A percentile compares a stretch with the other conserved stretches of the same genome.
Conservation (phyloP, 2,329 filamentous ascomycete species). For the Phoma sp. region DNA sequence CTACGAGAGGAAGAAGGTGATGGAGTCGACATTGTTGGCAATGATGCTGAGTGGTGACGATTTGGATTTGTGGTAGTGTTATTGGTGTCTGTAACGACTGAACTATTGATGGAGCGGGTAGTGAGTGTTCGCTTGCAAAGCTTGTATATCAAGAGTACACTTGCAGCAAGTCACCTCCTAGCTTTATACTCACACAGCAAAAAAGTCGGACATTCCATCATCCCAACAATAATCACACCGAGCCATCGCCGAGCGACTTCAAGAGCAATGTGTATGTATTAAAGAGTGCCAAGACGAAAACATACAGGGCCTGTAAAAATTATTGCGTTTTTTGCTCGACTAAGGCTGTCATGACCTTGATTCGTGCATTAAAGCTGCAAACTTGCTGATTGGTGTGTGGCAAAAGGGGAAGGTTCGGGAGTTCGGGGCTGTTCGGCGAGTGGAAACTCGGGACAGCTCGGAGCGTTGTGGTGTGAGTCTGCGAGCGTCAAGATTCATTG, state of each 20-base stretch:
- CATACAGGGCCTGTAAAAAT: not conserved
- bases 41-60: not conserved
- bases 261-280: not conserved
- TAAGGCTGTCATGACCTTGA: not conserved
- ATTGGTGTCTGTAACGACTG: not conserved
- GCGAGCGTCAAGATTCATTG: no score
- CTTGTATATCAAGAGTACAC: not conserved
- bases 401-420: slow-evolving; percentile 7
- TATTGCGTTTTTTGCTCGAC: not conserved
- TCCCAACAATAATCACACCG: slow-evolving; percentile 7
- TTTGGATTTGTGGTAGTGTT: not conserved
- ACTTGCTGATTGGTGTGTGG: slow-evolving; percentile 12
- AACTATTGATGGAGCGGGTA: not conserved
- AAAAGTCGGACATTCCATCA: not conserved
- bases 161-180: not conserved
- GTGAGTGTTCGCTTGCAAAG: not conserved
- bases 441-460: slow-evolving; percentile 1
- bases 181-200: slow-evolving; percentile 1
- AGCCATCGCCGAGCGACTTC: slow-evolving; percentile 10
- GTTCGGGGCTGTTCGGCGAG: slow-evolving; percentile 9
- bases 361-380: slow-evolving; percentile 3
- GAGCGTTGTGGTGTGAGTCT: not conserved
- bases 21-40: slow-evolving; percentile 8
- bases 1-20: slow-evolving; percentile 10
- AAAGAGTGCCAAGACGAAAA: slow-evolving; percentile 6